Evolutionary conservation across 2,329 filamentous ascomycete genomes (phyloP), one percentile per base, ranked within the genome.

Genomic region (Aureobasidium mangrovei): DNA sequence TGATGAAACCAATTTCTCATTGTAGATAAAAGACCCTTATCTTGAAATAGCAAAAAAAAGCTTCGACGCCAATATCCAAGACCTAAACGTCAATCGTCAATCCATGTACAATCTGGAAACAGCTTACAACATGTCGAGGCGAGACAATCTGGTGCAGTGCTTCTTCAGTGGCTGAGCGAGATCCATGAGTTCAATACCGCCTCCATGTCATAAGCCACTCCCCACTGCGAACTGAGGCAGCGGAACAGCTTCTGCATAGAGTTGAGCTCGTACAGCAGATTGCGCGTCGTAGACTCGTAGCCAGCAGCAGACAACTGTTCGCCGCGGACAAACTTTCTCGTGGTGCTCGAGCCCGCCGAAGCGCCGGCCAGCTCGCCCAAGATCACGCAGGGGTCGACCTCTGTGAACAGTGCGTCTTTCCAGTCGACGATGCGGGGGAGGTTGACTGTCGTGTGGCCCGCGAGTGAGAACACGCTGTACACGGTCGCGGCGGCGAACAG

Each of bases 261-360:
- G 57, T 74, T 74, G 57, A 75, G 61, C 56, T 75, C 72, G 57
- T 75, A 75, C n/a, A 73, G 58, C 38, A 75, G 58, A 62, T 74
- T 74, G 41, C 70, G 66, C 9, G 63, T 64, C 4, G 62, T 61
- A 4, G 44, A 45, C 1, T 60, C 64, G 7, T 60, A 62, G 2
- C 60, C 58, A 2, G 60, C 57, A 7, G 58, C 58, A 3, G 62
- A 57, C 1, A 62, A 58, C 7, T 57, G 55, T 1, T 64, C 66
- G 24, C 65, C 65, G 36, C 67, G 62, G 4, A 73, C 64, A 51
- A 72, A 74, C 2, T 65, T 59, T 27, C 63, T 62, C 7, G 70
- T 74, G 48, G 72, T 70, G 1, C 69, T 70, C 1, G 63, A 62
- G 27, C 59, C 57, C 8, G 56, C 28, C 3, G 56, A 46, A 24